Percentiles rank a stretch among this genome's conserved stretches.
Evolutionary conservation across 805 yeast species (phyloP).

Genomic region (Kodamaea restingae): DNA sequence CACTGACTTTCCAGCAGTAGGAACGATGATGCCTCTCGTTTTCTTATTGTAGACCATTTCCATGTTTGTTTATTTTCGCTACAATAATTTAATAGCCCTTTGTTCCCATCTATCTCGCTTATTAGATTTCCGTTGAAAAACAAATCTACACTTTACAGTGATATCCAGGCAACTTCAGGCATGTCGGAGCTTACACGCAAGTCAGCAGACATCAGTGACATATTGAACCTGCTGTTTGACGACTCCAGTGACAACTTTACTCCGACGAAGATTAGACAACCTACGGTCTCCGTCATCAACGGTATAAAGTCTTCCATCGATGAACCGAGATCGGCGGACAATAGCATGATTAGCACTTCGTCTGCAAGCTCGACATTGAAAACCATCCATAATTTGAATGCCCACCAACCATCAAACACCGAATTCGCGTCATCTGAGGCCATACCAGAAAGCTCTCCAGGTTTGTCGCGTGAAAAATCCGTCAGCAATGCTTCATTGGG

Average conservation of each 20-base stretch:
- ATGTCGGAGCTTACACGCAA: constrained; percentile 8
- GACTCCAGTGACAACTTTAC: constrained; percentile 3
- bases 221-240: constrained; percentile 8
- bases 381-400: background rate
- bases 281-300: background rate
- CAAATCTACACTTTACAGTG: background rate
- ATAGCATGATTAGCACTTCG: background rate
- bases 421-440: no score
- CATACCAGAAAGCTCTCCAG: background rate
- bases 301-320: background rate
- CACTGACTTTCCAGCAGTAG: no score
- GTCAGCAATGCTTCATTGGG: background rate
- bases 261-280: constrained; percentile 8
- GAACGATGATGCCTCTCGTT: no score
- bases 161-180: constrained; percentile 1
- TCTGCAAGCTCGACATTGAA: background rate
- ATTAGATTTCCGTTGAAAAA: background rate
- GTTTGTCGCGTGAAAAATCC: background rate
- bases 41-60: background rate
- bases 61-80: background rate
- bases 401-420: background rate
- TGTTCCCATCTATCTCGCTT: constrained; percentile 1
- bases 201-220: constrained; percentile 6
- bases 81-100: background rate
- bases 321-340: background rate